Evolutionary conservation across 2,329 filamentous ascomycete genomes (phyloP).

Genomic region (Apiospora hydei): DNA sequence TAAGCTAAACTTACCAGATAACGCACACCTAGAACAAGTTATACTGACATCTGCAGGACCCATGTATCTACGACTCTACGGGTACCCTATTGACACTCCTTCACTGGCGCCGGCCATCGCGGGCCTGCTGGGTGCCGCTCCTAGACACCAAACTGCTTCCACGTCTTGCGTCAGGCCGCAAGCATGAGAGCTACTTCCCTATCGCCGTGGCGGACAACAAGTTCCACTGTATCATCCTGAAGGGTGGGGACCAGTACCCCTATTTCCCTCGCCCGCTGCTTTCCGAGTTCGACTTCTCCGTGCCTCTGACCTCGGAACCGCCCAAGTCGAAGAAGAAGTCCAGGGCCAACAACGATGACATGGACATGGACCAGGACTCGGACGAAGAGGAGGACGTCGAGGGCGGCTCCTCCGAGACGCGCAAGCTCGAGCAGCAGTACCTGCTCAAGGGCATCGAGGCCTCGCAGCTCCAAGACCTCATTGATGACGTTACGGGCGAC

Average conservation of each 20-base stretch:
- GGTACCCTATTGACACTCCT: conserved; percentile 87
- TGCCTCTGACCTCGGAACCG: conserved; percentile 73
- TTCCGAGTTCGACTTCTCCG: conserved; percentile 89
- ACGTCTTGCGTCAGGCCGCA: conserved; percentile 83
- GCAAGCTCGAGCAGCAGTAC: conserved; percentile 80
- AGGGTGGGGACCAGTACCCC: conserved; percentile 90
- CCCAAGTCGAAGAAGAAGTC: conserved; percentile 41
- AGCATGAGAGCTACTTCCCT: conserved; percentile 92
- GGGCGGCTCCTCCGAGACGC: conserved; percentile 52
- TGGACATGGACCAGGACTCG: conserved; percentile 41
- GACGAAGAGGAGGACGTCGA: conserved; percentile 42
- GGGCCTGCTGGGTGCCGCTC: conserved; percentile 90
- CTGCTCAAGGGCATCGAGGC: conserved; percentile 77
- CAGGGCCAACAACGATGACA: conserved; percentile 43
- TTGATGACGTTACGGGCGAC: conserved; percentile 71
- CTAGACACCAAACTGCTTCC: conserved; percentile 87
- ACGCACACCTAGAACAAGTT: neutral
- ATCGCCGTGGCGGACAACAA: conserved; percentile 90
- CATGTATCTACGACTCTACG: conserved; percentile 93
- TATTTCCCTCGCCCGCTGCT: conserved; percentile 91
- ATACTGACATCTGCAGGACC: conserved; percentile 65
- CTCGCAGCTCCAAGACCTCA: conserved; percentile 77
- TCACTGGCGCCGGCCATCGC: conserved; percentile 86
- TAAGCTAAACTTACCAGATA: conserved; percentile 52
- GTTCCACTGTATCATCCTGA: conserved; percentile 99